These are phyloP conservation scores for Lunasporangiospora selenospora DNA, from an alignment of 192 early-diverging fungal species.

Conservation along the genomic window DNA sequence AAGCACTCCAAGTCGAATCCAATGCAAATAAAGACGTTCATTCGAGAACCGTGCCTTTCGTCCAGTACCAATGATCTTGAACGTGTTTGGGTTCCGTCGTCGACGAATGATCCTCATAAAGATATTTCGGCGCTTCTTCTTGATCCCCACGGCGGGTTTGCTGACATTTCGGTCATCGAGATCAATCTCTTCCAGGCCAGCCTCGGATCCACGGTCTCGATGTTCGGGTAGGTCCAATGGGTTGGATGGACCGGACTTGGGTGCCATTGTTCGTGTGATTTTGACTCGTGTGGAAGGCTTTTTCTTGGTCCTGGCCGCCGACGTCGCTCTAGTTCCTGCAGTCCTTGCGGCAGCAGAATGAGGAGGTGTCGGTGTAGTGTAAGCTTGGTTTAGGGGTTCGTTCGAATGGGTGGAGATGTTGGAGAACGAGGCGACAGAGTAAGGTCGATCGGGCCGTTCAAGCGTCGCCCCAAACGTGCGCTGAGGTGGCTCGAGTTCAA, in stretches of 20 bases:
- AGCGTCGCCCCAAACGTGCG: conserved; percentile 9
- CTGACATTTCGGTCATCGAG: background rate
- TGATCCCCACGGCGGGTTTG: background rate
- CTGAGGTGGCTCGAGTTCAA: conserved; percentile 22
- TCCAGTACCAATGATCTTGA: conserved; percentile 14
- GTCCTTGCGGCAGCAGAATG: too few relatives aligned
- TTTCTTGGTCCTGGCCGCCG: background rate
- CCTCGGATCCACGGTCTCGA: background rate
- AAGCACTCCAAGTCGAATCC: conserved; percentile 35
- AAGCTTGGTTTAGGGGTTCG: conserved; percentile 35
- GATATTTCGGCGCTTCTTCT: conserved; percentile 23
- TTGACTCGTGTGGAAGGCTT: background rate
- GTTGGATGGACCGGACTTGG: conserved; percentile 10
- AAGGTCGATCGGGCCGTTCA: conserved; percentile 11
- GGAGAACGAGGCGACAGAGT: conserved; percentile 23
- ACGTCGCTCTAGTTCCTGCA: too few relatives aligned
- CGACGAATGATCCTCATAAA: conserved; percentile 17
- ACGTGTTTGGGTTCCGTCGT: background rate
- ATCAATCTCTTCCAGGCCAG: conserved; percentile 6
- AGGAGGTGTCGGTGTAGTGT: too few relatives aligned
- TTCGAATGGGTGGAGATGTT: conserved; percentile 37
- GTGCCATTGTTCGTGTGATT: conserved; percentile 20
- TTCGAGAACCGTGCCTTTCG: conserved; percentile 42
- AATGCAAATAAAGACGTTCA: conserved; percentile 44
- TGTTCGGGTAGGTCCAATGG: conserved; percentile 19